Evolutionary conservation across 192 early-diverging fungal species (phyloP), one percentile per base, ranked within the genome.

Genomic region (Linnemannia elongata): DNA sequence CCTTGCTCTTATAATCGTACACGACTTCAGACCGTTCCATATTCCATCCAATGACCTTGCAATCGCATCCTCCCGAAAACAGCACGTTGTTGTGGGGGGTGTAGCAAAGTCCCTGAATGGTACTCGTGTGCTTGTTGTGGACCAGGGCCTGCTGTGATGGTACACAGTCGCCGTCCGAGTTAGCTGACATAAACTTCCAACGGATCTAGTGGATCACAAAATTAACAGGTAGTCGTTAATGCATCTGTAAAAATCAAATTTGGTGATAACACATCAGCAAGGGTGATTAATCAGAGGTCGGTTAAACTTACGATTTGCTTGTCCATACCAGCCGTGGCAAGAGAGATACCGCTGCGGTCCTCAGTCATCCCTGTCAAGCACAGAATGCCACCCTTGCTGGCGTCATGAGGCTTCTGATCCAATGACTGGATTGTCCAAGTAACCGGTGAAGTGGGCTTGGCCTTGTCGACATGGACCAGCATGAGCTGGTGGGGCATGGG

Each of bases 291-390:
- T 72, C 72, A 66, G 68, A 44, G 30, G 20, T 6, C 49, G 35
- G 5, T 12, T 10, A 54, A 10, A 71, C 80, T 81, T 78, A 87
- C 85, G 41, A 87, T 78, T n/a, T 81, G 79, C 66, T 87, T 87
- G 20, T 87, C 85, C 76, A 78, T 9, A 3, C 69, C 85, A 4
- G 79, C 85, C 2, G 85, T 78, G 7, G 76, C 85, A 20, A 87
- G 5, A 24, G 75, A 74, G 41, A 87, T 60, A 1, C 76, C 80
- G 22, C 54, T 69, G 5, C 35, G 24, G 38, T 78, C 66, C 2
- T 87, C 70, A 6, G 24, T n/a, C 36, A 87, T 20, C 3, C 76
- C 54, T 6, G 78, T n/a, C 27, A 87, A 72, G 42, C 85, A 87
- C 76, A 69, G 27, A 39, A 87, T 87, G 7, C 79, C 80, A 6